Percentiles rank a stretch among this genome's conserved stretches.
phyloP scores from a whole-genome alignment of 164 flowering plant genomes.

The Santalum album region DNA sequence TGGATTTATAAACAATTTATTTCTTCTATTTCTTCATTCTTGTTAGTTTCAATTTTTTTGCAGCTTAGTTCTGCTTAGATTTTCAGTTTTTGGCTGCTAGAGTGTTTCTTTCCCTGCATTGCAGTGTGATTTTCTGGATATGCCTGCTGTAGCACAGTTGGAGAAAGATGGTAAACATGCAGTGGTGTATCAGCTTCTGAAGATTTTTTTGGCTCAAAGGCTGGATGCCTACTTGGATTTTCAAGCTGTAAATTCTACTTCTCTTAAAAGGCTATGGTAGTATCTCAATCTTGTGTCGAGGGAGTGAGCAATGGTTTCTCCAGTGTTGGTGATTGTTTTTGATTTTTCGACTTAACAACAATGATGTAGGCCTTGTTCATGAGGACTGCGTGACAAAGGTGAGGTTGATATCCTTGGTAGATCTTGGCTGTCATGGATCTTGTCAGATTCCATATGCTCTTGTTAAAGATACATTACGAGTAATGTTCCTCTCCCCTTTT shows the following conservation, averaged over 20 bases:
- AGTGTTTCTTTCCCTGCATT: conserved; percentile 7
- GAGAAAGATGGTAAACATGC: conserved; percentile 78
- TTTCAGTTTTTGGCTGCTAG: not conserved
- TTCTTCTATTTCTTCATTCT: no score
- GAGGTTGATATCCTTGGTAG: conserved; percentile 82
- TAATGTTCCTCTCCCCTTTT: conserved; percentile 13
- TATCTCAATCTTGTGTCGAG: not conserved
- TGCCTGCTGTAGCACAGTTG: conserved; percentile 84
- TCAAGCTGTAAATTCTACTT: conserved; percentile 58
- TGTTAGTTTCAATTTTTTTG: no score
- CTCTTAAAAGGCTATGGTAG: conserved; percentile 70
- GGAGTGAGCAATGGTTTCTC: not conserved
- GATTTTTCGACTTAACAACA: not conserved
- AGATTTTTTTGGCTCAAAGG: conserved; percentile 73
- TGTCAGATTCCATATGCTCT: conserved; percentile 65
- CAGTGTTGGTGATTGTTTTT: not conserved
- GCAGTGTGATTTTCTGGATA: conserved; percentile 89
- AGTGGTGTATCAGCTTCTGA: conserved; percentile 68
- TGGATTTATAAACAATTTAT: no score
- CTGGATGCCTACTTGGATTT: conserved; percentile 78
- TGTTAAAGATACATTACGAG: conserved; percentile 71
- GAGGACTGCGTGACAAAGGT: conserved; percentile 89
- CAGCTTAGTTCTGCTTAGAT: no score
- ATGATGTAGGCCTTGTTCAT: conserved; percentile 63
- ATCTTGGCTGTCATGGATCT: conserved; percentile 61